phyloP scores from a whole-genome alignment of 805 yeast species.

The Candida stauntonica region DNA sequence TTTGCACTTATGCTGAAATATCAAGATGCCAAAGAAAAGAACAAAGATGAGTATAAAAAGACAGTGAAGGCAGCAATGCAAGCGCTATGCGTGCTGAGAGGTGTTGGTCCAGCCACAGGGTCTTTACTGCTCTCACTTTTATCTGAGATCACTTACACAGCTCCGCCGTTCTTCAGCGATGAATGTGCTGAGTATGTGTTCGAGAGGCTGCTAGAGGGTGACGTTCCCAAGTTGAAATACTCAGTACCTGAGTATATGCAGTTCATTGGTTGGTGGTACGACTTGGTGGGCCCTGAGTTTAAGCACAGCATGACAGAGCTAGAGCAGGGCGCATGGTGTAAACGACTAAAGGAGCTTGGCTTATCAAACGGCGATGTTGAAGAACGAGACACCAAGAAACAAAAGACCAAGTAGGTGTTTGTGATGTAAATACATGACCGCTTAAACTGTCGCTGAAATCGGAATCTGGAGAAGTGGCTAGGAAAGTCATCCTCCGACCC shows the following conservation, averaged over 20 bases:
- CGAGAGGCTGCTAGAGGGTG: neutral
- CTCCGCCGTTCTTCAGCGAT: slow-evolving; percentile 28
- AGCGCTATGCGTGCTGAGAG: slow-evolving; percentile 14
- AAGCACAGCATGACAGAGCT: slow-evolving; percentile 13
- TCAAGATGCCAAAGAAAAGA: neutral
- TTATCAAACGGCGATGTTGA: neutral
- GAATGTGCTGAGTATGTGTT: slow-evolving; percentile 22
- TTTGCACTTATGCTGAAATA: slow-evolving; percentile 10
- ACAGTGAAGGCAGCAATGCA: slow-evolving; percentile 11
- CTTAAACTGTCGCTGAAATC: too few relatives aligned
- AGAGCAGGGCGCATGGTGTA: slow-evolving; percentile 25
- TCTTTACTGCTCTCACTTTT: slow-evolving; percentile 22
- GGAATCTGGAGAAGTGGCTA: too few relatives aligned
- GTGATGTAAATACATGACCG: too few relatives aligned
- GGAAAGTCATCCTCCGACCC: too few relatives aligned
- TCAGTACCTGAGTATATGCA: slow-evolving; percentile 19
- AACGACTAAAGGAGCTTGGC: slow-evolving; percentile 11
- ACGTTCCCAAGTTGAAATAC: slow-evolving; percentile 19
- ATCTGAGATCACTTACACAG: slow-evolving; percentile 9
- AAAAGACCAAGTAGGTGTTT: slow-evolving; percentile 39
- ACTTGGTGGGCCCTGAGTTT: slow-evolving; percentile 9
- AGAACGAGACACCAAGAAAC: slow-evolving; percentile 26
- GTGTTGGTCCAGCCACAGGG: slow-evolving; percentile 29
- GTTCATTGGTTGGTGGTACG: slow-evolving; percentile 14
- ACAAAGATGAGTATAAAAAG: slow-evolving; percentile 11